Base-by-base conservation (phyloP, 352 stramenopile species). In the Phytopythium chamaehyphon region DNA sequence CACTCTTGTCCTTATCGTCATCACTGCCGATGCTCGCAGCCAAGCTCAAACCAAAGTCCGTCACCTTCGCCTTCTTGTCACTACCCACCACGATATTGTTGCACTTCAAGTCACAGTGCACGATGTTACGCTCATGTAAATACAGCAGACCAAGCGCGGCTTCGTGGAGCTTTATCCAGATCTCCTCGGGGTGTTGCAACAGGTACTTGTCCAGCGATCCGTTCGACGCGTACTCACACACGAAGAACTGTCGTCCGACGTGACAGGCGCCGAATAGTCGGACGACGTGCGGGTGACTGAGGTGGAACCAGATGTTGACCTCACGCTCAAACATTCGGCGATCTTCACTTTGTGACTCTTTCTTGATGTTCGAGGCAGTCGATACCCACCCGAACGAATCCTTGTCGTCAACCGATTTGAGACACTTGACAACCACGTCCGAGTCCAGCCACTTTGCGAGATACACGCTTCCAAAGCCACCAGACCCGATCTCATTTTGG, bases 201-300 rank as follows among this genome's bases (percentile, higher is more conserved):
- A 48, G 23, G 23, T 48, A 48, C 23, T 36, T 26, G 23, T 22
- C 37, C 6, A 48, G 42, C 22, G 14, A 1, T 4, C 23, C 42
- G 6, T 23, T 37, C 1, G 42, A 7, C 14, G 23, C 42, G 23
- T 37, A 22, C 37, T 48, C 42, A 11, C 42, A 48, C 10, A 48
- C 23, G 23, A 48, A 15, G 15, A 48, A 48, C n/a, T n/a, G n/a
- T 7, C 37, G 23, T 48, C 23, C 42, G 24, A 37, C 42, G 23
- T 48, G 42, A 26, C 42, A 48, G 15, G 64, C 64, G 36, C 60
- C 64, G 23, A 64, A 73, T 37, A 73, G 60, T 19, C 61, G 50
- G 18, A 73, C 56, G 11, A 69, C 51, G 18, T 69, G 59, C 33
- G 61, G 56, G n/a, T 73, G 64, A 22, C 57, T 66, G n/a, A 73